A percentile compares a stretch with the other conserved stretches of the same genome.
phyloP scores from a whole-genome alignment of 805 yeast species.

The Starmerella vaccinii region DNA sequence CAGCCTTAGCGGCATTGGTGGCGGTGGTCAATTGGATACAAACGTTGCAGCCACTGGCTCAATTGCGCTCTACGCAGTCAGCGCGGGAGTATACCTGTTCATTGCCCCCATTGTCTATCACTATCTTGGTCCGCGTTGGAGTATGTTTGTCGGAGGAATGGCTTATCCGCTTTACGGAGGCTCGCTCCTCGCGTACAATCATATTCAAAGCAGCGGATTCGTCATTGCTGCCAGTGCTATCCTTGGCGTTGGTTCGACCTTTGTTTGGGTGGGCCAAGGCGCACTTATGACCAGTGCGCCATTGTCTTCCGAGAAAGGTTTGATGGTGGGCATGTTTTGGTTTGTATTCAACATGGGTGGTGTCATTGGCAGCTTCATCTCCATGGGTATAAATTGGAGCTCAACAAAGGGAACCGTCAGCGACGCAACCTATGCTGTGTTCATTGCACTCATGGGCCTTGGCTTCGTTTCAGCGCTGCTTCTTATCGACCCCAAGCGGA shows the following conservation, averaged over 20 bases:
- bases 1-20: conserved; percentile 30
- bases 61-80: conserved; percentile 27
- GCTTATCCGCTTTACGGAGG: conserved; percentile 48
- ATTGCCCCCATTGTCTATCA: conserved; percentile 29
- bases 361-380: conserved; percentile 48
- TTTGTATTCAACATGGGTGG: conserved; percentile 53
- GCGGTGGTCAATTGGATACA: conserved; percentile 29
- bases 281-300: conserved; percentile 48
- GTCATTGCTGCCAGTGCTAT: conserved; percentile 49
- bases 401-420: conserved; percentile 32
- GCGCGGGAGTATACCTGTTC: conserved; percentile 27
- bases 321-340: conserved; percentile 49
- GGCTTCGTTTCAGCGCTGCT: conserved; percentile 35
- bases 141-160: conserved; percentile 42
- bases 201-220: conserved; percentile 41
- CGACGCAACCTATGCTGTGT: conserved; percentile 47
- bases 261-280: conserved; percentile 53
- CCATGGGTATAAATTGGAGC: conserved; percentile 44
- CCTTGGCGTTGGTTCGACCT: conserved; percentile 46
- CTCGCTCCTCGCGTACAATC: conserved; percentile 41
- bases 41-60: conserved; percentile 28
- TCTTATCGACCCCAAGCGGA: conserved; percentile 12
- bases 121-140: conserved; percentile 27
- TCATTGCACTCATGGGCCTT: conserved; percentile 41
- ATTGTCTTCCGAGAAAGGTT: conserved; percentile 42